These are phyloP conservation scores for Batkoa obscura DNA, from an alignment of 371 early-diverging fungal genomes.

Conservation along the genomic window DNA sequence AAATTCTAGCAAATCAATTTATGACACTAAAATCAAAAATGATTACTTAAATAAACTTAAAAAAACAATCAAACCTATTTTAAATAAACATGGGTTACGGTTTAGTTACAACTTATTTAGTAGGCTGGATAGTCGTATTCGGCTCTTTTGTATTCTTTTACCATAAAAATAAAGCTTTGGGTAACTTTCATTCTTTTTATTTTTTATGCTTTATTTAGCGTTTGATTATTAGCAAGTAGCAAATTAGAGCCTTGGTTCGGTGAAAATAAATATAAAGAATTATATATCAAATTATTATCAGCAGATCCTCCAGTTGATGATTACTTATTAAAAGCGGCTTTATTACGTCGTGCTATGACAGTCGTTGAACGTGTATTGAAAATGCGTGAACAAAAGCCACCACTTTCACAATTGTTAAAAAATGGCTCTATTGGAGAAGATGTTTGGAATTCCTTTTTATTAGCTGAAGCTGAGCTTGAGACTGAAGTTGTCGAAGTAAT, in stretches of 20 bases:
- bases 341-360: slow-evolving; percentile 70
- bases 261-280: slow-evolving; percentile 35
- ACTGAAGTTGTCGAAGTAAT: slow-evolving; percentile 62
- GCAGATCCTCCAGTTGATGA: slow-evolving; percentile 34
- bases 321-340: slow-evolving; percentile 44
- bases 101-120: slow-evolving; percentile 5
- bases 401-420: slow-evolving; percentile 52
- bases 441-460: slow-evolving; percentile 53
- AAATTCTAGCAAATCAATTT: no score
- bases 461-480: slow-evolving; percentile 69
- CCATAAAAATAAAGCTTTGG: slow-evolving; percentile 7
- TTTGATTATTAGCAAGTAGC: slow-evolving; percentile 1
- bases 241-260: slow-evolving; percentile 49
- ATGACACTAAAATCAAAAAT: no score
- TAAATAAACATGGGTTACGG: slow-evolving; percentile 6
- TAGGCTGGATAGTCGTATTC: slow-evolving; percentile 8
- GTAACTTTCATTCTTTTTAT: neutral
- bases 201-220: neutral
- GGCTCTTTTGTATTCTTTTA: slow-evolving; percentile 8
- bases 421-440: slow-evolving; percentile 79
- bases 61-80: neutral
- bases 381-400: slow-evolving; percentile 69
- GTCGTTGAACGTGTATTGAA: slow-evolving; percentile 54
- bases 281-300: slow-evolving; percentile 43
- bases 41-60: no score